Evolutionary conservation across 371 early-diverging fungal genomes (phyloP), one percentile per base, ranked within the genome.

Genomic region (Chytridium lagenaria): DNA sequence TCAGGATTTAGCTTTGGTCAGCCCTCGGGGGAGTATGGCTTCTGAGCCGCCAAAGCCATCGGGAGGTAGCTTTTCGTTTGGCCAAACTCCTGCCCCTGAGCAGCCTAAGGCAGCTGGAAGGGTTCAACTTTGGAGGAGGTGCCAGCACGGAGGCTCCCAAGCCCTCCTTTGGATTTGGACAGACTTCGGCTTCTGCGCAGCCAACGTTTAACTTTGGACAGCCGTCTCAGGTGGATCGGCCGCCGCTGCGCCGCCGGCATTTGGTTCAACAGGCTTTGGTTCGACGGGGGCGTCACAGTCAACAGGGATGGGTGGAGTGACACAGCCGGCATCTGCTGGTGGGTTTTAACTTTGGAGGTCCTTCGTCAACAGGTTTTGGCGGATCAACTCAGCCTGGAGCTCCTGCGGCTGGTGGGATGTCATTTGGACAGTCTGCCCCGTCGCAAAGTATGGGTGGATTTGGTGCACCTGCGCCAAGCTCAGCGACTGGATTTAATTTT

Each of bases 341-440:
- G 44, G 44, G 12, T 44, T 19, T 44, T 44, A 12, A 7, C 7
- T 44, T 7, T n/a, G n/a, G n/a, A n/a, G n/a, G n/a, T n/a, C n/a
- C n/a, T n/a, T 36, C 66, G 2, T 39, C 66, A 2, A 19, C n/a
- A 10, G 36, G 36, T 26, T 5, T 22, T 2, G 36, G 36, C 44
- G 66, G 66, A 12, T 44, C 36, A 40, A 16, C 26, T 10, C 31
- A 63, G 63, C 31, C 63, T 10, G 63, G 31, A 31, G 63, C 63
- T 7, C 22, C 63, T 5, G 26, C 57, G 22, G n/a, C n/a, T n/a
- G n/a, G n/a, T n/a, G n/a, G n/a, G n/a, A n/a, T n/a, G n/a, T n/a
- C n/a, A n/a, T n/a, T n/a, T n/a, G n/a, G n/a, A n/a, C n/a, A n/a
- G n/a, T n/a, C n/a, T n/a, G n/a, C n/a, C n/a, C n/a, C n/a, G n/a